Conservation (phyloP, 805 yeast species). For the Yarrowia sp. region DNA sequence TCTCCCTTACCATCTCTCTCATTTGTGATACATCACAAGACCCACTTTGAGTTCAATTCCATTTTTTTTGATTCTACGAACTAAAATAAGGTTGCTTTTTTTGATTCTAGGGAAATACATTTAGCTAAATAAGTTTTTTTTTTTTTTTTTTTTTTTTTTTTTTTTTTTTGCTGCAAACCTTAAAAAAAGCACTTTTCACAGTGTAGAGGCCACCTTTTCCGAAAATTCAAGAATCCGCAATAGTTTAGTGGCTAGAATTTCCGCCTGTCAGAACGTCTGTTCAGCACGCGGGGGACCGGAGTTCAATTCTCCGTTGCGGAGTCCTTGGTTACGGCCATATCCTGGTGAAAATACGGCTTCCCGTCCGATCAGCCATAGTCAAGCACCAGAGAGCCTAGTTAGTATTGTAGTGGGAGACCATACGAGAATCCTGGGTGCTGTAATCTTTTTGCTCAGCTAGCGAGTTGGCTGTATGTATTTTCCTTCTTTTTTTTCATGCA, state of each 20-base stretch:
- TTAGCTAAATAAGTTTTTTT: too few relatives aligned
- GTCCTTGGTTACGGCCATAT: slow-evolving; percentile 20
- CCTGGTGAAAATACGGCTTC: slow-evolving; percentile 24
- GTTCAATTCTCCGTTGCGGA: slow-evolving; percentile 24
- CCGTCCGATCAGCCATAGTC: slow-evolving; percentile 25
- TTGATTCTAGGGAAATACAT: too few relatives aligned
- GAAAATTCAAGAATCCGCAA: slow-evolving; percentile 25
- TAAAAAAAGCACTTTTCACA: too few relatives aligned
- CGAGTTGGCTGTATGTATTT: not conserved
- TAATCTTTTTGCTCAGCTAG: not conserved
- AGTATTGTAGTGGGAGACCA: slow-evolving; percentile 24
- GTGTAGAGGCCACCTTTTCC: not conserved
- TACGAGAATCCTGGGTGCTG: slow-evolving; percentile 24
- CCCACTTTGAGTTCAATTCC: not conserved
- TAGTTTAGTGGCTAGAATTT: slow-evolving; percentile 43
- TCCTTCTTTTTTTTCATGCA: not conserved
- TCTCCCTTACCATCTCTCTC: not conserved
- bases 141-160: too few relatives aligned
- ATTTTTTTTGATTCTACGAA: too few relatives aligned
- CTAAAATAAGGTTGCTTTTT: too few relatives aligned
- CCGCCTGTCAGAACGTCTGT: slow-evolving; percentile 39
- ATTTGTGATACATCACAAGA: not conserved
- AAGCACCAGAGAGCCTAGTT: slow-evolving; percentile 24
- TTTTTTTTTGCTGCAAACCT: too few relatives aligned
- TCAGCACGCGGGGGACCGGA: slow-evolving; percentile 25